These are phyloP conservation scores for Tieghemostelium lacteum DNA, from an alignment of 78 protist species.

Conservation along the genomic window DNA sequence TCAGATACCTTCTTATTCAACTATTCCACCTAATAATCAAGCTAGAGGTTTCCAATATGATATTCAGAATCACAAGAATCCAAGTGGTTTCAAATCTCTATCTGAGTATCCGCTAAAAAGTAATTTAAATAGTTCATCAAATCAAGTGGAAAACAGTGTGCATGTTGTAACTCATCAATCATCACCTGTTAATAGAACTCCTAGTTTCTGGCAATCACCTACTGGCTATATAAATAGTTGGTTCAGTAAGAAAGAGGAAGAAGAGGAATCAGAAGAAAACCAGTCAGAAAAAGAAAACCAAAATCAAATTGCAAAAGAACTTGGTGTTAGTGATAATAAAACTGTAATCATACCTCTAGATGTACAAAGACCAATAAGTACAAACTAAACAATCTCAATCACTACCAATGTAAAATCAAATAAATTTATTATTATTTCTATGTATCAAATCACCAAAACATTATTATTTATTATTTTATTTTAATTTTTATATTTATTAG, in stretches of 20 bases:
- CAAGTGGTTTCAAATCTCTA: constrained; percentile 8
- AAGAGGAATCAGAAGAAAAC: not conserved
- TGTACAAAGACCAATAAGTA: not conserved
- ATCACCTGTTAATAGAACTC: constrained; percentile 6
- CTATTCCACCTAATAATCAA: constrained; percentile 14
- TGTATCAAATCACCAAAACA: no score
- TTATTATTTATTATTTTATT: no score
- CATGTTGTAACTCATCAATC: constrained; percentile 4
- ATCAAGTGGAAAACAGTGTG: not conserved
- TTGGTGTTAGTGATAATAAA: not conserved
- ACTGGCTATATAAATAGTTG: constrained; percentile 12
- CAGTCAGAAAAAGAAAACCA: not conserved
- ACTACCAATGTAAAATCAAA: not conserved
- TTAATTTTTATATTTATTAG: no score
- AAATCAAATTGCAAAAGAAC: not conserved
- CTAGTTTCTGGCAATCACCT: constrained; percentile 68
- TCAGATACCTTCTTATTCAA: not conserved
- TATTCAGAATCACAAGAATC: not conserved
- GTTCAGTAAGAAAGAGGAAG: not conserved
- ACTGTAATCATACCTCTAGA: not conserved
- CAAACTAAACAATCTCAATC: not conserved
- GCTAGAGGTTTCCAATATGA: not conserved
- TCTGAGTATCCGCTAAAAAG: constrained; percentile 55
- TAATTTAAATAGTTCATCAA: not conserved
- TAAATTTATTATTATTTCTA: no score